A percentile compares a stretch with the other conserved stretches of the same genome.
These are phyloP conservation scores for Metschnikowia gruessii DNA, from an alignment of 805 yeast species.

Conservation along the genomic window DNA sequence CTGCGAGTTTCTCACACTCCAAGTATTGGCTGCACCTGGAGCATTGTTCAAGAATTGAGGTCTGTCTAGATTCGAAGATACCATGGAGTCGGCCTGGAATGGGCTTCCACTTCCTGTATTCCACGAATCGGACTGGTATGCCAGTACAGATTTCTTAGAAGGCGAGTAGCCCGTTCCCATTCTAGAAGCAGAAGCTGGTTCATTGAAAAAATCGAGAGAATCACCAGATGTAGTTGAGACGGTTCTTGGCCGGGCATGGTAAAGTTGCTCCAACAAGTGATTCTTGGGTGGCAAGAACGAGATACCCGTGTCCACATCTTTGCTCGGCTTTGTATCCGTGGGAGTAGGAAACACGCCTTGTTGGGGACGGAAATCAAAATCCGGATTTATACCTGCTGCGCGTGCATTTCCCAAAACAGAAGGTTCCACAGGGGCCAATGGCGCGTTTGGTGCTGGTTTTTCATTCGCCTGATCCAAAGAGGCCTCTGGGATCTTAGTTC, in stretches of 20 bases:
- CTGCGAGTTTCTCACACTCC: constrained; percentile 6
- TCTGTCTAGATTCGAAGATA: constrained; percentile 4
- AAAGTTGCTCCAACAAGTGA: constrained; percentile 34
- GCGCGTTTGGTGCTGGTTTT: not conserved
- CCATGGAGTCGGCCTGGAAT: constrained; percentile 1
- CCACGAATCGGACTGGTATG: constrained; percentile 8
- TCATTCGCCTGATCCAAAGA: not conserved
- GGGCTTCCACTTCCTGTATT: constrained; percentile 1
- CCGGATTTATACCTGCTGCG: not conserved
- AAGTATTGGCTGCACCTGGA: constrained; percentile 6
- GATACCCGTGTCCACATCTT: not conserved
- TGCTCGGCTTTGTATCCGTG: not conserved
- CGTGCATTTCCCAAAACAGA: not conserved
- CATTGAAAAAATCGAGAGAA: constrained; percentile 7
- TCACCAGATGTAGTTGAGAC: constrained; percentile 14
- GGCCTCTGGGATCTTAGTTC: not conserved
- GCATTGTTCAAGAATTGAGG: constrained; percentile 3
- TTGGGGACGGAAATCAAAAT: not conserved
- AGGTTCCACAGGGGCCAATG: not conserved
- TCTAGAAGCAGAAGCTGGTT: constrained; percentile 3
- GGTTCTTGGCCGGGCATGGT: constrained; percentile 32
- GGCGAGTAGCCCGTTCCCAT: constrained; percentile 13
- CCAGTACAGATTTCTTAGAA: constrained; percentile 8
- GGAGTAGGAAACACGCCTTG: not conserved
- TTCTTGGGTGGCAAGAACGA: constrained; percentile 16